These are phyloP conservation scores for Borovskyia barvae DNA, from an alignment of 208 protist genomes.

Conservation along the genomic window DNA sequence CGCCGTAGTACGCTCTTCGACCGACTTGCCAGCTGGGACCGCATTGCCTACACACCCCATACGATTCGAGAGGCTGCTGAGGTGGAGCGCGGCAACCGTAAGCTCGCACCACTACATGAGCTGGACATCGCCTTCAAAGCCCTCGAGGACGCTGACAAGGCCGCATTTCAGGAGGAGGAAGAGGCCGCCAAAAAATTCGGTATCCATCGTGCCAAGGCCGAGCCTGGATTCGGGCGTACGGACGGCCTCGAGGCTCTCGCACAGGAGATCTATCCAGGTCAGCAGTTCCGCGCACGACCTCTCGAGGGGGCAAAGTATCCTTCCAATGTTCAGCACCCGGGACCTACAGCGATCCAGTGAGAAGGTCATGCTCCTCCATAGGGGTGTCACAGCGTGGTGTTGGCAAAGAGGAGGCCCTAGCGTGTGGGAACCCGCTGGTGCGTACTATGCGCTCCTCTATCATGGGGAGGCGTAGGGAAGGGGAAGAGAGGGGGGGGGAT, in stretches of 20 bases:
- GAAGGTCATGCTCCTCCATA: too few relatives aligned
- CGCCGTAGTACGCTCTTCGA: slow-evolving; percentile 87
- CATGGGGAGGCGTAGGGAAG: too few relatives aligned
- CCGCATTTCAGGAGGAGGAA: slow-evolving; percentile 78
- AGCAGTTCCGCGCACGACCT: slow-evolving; percentile 88
- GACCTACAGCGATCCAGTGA: slow-evolving; percentile 84
- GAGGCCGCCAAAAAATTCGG: slow-evolving; percentile 84
- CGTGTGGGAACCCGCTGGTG: too few relatives aligned
- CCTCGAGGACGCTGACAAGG: slow-evolving; percentile 83
- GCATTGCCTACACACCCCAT: slow-evolving; percentile 81
- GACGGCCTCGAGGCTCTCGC: slow-evolving; percentile 89
- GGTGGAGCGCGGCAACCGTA: slow-evolving; percentile 54
- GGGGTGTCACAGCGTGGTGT: too few relatives aligned
- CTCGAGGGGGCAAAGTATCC: slow-evolving; percentile 89
- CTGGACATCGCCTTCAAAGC: slow-evolving; percentile 68
- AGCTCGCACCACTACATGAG: slow-evolving; percentile 70
- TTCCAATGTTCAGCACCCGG: slow-evolving; percentile 78
- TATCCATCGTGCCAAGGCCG: slow-evolving; percentile 89
- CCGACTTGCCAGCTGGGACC: slow-evolving; percentile 86
- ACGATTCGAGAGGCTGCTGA: slow-evolving; percentile 74
- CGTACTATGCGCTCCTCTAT: too few relatives aligned
- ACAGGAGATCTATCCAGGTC: slow-evolving; percentile 91
- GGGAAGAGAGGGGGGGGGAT: too few relatives aligned
- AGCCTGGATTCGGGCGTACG: slow-evolving; percentile 87
- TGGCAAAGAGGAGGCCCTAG: too few relatives aligned